Base-by-base conservation (phyloP, 2,329 filamentous ascomycete species). In the Fusarium nygamai region DNA sequence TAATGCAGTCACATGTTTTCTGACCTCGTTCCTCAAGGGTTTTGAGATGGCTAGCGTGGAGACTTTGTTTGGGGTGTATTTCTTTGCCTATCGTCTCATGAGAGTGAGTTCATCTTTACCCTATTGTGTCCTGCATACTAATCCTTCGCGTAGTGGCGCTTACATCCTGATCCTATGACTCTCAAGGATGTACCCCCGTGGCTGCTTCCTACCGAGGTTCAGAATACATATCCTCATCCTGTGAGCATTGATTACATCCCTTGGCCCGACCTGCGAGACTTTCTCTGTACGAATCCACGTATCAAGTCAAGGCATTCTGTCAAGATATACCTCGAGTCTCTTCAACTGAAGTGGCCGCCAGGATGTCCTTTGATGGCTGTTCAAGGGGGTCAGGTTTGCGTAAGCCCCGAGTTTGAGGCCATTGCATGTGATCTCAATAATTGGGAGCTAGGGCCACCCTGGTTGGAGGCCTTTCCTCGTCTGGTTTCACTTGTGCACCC, bases 221-320 rank as follows among this genome's bases (percentile, higher is more conserved):
- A 78, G 44, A 69, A 78, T 31, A 69, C 76, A 7, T 65, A 68
- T 51, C 66, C 74, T 11, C 76, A 78, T 56, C 76, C 76, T 22
- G 62, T 78, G 39, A 76, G 72, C 63, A 74, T 78, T 12, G 76
- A 78, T 41, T 78, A 74, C 58, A 75, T 78, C 39, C 76, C 76
- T 8, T 78, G 76, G 76, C 76, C 76, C n/a, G 69, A 68, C 19
- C 64, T 78, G 22, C 73, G 76, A 27, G 71, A 78, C 41, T 77
- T 65, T 57, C 62, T 78, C 11, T 78, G 76, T 20, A 68, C 67
- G 13, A 69, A 76, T 54, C 72, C 71, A 38, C 63, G 71, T 31
- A 51, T 67, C 24, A 68, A 77, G 56, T 69, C 68, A 3, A 62
- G 76, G 10, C 76, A 78, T 44, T 76, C 76, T 0, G 74, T 76